Base-by-base conservation (phyloP, 345 rosid genomes). In the Trapa bicornis region DNA sequence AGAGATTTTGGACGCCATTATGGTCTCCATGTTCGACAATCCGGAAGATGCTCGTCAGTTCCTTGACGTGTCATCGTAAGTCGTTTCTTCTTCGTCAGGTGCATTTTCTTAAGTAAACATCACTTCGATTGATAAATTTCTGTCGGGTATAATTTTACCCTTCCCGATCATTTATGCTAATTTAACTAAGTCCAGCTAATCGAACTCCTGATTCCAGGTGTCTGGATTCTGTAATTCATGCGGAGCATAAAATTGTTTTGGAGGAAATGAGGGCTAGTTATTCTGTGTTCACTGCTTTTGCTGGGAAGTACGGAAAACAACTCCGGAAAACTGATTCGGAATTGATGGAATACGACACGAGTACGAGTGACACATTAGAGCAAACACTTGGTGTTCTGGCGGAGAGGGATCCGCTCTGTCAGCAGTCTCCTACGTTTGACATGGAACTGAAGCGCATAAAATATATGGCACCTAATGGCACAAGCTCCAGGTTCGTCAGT, bases 171-270 rank as follows among this genome's bases (percentile, higher is more conserved):
- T 7, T 13, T 45, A 6, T 45, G 48, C 11, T 45, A 45, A 6
- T 45, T 45, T 45, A 2, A 7, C 48, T 11, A 16, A 36, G 22
- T 64, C 11, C 48, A 38, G 8, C 6, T 22, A 1, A 22, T 54
- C 17, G 29, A 16, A 29, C 66, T 15, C 43, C 32, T 7, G 9
- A 67, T 70, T 60, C 67, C 35, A 93, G 98, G 75, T 85, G 85
- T 60, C 80, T 93, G 78, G 97, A 90, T 67, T 85, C 97, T 3
- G 86, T 93, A 70, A 84, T 93, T 76, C 93, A 89, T 67, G 98
- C 92, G 0, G 97, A 92, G 75, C 96, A 92, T 75, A 92, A 86
- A 77, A 70, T 65, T 75, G 70, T 89, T 78, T 70, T 89, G 61
- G 97, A 92, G 74, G 87, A 82, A 48, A 88, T 86, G 97, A 80